Evolutionary conservation across 2,329 filamentous ascomycete species (phyloP), one percentile per base, ranked within the genome.

Genomic region (Fusarium newnesense): DNA sequence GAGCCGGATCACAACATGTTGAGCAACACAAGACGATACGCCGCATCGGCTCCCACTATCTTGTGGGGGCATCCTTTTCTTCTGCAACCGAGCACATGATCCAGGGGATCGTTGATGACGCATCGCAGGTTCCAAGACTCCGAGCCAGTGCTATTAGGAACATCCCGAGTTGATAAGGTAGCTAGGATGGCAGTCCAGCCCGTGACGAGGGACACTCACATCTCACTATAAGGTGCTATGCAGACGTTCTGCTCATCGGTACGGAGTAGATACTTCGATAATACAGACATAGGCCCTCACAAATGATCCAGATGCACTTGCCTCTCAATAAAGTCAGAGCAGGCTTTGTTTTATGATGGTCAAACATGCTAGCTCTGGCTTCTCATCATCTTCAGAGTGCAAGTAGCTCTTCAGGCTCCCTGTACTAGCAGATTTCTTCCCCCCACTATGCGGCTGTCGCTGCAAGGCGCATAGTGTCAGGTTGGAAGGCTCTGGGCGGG

Each of bases 401-500:
- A 36, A 54, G 37, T 12, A 70, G 24, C 24, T 21, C 40, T 46
- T 47, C 21, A 54, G 30, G 34, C 34, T 58, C 39, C 24, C 21
- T 46, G 57, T 62, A 58, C 60, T 57, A 65, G 72, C 73, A 74
- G 73, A 43, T 39, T 69, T 66, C 46, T 19, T 18, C 68, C 67
- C 70, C 69, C 76, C 74, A 73, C 74, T 65, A 46, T 57, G 64
- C 63, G 56, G 72, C 64, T 77, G 72, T 77, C 75, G 75, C 73
- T 75, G 47, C 72, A 56, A 61, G 72, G 70, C 56, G 43, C 61
- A 54, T 68, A 67, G 64, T 60, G 60, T 65, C 75, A 61, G 65
- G 65, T 74, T 75, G 69, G 61, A 40, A 60, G 42, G 62, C 64
- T 62, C 53, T 60, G 53, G 57, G 59, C 59, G 34, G 50, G 50